These are phyloP conservation scores for Peribolospora kevripleyi DNA, from an alignment of 768 basidiomycete species.

Conservation along the genomic window DNA sequence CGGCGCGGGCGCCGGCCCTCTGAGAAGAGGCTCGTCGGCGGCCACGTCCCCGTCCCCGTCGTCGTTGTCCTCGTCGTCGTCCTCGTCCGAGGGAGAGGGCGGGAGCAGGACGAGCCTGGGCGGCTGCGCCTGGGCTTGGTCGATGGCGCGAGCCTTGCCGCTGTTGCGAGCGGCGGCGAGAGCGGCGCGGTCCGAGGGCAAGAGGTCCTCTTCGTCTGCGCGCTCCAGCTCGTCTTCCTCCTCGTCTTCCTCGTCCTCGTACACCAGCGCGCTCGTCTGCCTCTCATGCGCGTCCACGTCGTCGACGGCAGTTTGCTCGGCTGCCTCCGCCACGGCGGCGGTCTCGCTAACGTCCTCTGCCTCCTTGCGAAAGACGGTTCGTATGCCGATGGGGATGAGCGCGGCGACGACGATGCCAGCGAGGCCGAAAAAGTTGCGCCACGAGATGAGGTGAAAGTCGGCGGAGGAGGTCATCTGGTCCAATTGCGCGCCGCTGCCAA, in stretches of 20 bases:
- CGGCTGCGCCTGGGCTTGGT: too few relatives aligned
- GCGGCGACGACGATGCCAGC: conserved; percentile 69
- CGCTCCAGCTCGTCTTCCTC: conserved; percentile 36
- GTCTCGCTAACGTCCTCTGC: conserved; percentile 18
- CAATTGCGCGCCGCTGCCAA: conserved; percentile 27
- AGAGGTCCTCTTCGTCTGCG: conserved; percentile 24
- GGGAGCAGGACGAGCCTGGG: too few relatives aligned
- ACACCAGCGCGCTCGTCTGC: neutral
- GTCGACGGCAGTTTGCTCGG: conserved; percentile 21
- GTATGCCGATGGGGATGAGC: conserved; percentile 72
- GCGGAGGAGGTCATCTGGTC: conserved; percentile 85
- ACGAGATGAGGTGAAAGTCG: conserved; percentile 82
- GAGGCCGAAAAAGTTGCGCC: conserved; percentile 66
- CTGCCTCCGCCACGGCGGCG: conserved; percentile 14
- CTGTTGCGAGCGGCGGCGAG: too few relatives aligned
- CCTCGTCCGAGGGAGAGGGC: too few relatives aligned
- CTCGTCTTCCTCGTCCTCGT: neutral
- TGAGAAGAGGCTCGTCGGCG: too few relatives aligned
- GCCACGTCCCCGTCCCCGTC: too few relatives aligned
- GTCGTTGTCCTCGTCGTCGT: too few relatives aligned
- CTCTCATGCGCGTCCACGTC: neutral
- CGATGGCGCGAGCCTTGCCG: too few relatives aligned
- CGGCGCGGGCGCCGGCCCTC: too few relatives aligned
- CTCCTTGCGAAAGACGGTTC: conserved; percentile 54
- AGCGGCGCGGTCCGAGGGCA: too few relatives aligned